Percentiles rank a stretch among this genome's conserved stretches.
Evolutionary conservation across 129 eudicot species (phyloP).

Genomic region (Chrysanthemum lavandulifolium): DNA sequence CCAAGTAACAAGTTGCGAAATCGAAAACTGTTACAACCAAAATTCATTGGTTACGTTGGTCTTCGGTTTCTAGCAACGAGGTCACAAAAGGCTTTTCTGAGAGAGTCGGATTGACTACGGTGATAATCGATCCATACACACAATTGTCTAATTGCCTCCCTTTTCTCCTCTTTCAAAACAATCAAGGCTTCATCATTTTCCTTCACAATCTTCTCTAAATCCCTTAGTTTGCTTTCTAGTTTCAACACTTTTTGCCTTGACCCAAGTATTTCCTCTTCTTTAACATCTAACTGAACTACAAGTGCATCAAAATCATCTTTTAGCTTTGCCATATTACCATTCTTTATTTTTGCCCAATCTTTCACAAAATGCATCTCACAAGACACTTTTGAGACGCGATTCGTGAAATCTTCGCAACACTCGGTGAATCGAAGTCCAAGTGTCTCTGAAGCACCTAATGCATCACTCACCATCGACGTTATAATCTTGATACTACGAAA

Average conservation of each 20-base stretch:
- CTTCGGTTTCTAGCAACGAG: conserved; percentile 28
- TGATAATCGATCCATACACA: conserved; percentile 90
- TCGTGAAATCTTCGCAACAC: conserved; percentile 45
- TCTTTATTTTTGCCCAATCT: conserved; percentile 58
- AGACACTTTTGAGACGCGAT: conserved; percentile 58
- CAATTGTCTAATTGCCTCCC: conserved; percentile 83
- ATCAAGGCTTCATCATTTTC: conserved; percentile 56
- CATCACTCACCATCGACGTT: conserved; percentile 37
- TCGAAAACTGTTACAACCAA: no score
- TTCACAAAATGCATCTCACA: conserved; percentile 59
- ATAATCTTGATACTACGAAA: conserved; percentile 40
- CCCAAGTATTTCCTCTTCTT: conserved; percentile 56
- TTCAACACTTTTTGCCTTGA: conserved; percentile 55
- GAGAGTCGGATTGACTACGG: conserved; percentile 55
- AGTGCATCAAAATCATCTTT: conserved; percentile 45
- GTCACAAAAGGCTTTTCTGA: conserved; percentile 41
- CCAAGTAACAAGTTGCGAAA: no score
- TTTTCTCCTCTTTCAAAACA: conserved; percentile 58
- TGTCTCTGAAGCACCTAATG: conserved; percentile 41
- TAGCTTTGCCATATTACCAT: conserved; percentile 33
- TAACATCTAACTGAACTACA: conserved; percentile 45
- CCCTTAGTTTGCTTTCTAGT: conserved; percentile 47
- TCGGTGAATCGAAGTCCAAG: conserved; percentile 43
- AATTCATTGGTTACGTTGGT: neutral
- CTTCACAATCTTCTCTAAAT: conserved; percentile 47